phyloP scores from a whole-genome alignment of 352 stramenopile species.

The Pythium aristosporum region DNA sequence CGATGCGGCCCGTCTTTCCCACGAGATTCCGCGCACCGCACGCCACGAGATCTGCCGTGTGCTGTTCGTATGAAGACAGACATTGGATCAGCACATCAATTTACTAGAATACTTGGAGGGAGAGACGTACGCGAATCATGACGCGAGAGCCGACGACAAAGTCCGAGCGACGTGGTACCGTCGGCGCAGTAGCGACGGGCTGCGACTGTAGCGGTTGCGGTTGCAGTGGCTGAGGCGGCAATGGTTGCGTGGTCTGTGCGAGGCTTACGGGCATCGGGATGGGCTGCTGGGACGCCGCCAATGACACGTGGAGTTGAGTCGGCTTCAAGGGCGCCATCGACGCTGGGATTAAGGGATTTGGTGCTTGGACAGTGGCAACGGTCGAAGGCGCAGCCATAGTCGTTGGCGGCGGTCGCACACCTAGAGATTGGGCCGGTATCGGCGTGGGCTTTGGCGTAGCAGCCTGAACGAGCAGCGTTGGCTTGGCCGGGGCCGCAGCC shows the following conservation, averaged over 20 bases:
- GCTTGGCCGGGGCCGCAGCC: slow-evolving; percentile 12
- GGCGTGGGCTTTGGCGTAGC: slow-evolving; percentile 6
- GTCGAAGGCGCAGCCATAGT: background rate
- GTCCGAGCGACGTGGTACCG: slow-evolving; percentile 46
- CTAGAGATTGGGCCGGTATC: background rate
- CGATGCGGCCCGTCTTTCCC: slow-evolving; percentile 71
- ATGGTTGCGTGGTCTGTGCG: slow-evolving; percentile 6
- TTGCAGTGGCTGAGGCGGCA: slow-evolving; percentile 3
- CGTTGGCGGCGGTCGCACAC: slow-evolving; percentile 5
- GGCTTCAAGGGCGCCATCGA: slow-evolving; percentile 4
- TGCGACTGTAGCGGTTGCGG: slow-evolving; percentile 13
- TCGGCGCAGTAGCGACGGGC: slow-evolving; percentile 16
- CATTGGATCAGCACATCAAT: background rate
- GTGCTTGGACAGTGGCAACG: background rate
- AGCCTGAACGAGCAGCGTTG: slow-evolving; percentile 8
- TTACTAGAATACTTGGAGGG: background rate
- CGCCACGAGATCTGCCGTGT: slow-evolving; percentile 67
- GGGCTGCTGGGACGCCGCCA: slow-evolving; percentile 5
- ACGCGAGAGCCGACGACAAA: slow-evolving; percentile 65
- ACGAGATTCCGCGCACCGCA: slow-evolving; percentile 75
- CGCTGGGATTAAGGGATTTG: background rate
- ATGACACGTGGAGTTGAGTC: slow-evolving; percentile 8
- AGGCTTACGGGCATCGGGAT: slow-evolving; percentile 11
- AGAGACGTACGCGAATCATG: slow-evolving; percentile 56
- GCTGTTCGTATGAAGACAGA: slow-evolving; percentile 49